phyloP scores from a whole-genome alignment of 2,329 filamentous ascomycete genomes.

The Fusarium torulosum region DNA sequence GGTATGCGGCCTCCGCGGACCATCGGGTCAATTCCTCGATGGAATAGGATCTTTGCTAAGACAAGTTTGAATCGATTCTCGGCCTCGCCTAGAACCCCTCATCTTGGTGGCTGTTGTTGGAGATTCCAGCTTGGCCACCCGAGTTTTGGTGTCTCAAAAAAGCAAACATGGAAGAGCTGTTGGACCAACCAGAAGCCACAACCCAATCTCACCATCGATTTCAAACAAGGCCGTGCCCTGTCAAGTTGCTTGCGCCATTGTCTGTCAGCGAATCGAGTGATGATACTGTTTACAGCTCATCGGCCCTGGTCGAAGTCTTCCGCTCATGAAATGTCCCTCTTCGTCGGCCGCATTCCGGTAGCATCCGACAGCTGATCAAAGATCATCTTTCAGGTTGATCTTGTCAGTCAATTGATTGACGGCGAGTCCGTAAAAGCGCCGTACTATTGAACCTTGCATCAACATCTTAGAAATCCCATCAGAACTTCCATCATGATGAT shows the following conservation, averaged over 20 bases:
- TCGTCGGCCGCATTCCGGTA: constrained; percentile 25
- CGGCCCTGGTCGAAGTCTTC: constrained; percentile 10
- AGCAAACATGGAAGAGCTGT: constrained; percentile 41
- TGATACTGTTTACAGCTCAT: constrained; percentile 20
- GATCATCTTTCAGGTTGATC: neutral
- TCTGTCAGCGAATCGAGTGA: constrained; percentile 27
- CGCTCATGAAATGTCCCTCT: constrained; percentile 10
- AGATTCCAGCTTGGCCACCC: constrained; percentile 34
- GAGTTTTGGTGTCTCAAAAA: constrained; percentile 39
- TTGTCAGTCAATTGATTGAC: constrained; percentile 4
- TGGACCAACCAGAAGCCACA: constrained; percentile 37
- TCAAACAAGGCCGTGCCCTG: constrained; percentile 42
- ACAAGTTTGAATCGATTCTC: constrained; percentile 21
- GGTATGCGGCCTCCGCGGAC: constrained; percentile 2
- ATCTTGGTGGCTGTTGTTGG: constrained; percentile 30
- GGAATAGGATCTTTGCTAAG: neutral
- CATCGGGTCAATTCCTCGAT: constrained; percentile 4
- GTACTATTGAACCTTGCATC: constrained; percentile 9
- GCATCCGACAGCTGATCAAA: constrained; percentile 21
- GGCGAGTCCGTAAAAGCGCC: neutral
- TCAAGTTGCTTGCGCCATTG: constrained; percentile 30
- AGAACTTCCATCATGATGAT: constrained; percentile 19
- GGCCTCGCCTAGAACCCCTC: constrained; percentile 33
- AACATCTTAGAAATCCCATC: constrained; percentile 19
- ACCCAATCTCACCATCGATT: constrained; percentile 27